These are phyloP conservation scores for Entomortierella chlamydospora DNA, from an alignment of 192 early-diverging fungal genomes.

Conservation along the genomic window DNA sequence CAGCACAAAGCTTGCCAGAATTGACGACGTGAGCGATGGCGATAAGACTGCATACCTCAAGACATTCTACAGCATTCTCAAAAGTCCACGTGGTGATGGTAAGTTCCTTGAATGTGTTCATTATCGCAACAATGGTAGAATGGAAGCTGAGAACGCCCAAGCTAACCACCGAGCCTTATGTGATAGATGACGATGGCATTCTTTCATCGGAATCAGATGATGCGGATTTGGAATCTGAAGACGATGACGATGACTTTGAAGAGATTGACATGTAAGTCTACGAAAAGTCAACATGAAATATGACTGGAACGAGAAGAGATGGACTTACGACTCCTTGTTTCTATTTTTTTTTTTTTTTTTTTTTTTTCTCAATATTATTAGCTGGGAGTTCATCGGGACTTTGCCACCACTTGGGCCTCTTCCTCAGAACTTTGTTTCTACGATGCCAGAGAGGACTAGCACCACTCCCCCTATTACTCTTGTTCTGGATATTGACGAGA, in stretches of 20 bases:
- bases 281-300: not conserved
- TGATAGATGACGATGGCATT: conserved; percentile 48
- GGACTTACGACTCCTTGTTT: too few relatives aligned
- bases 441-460: conserved; percentile 70
- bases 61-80: conserved; percentile 49
- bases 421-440: conserved; percentile 63
- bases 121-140: too few relatives aligned
- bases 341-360: too few relatives aligned
- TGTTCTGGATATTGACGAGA: conserved; percentile 77
- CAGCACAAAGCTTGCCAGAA: conserved; percentile 49
- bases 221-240: conserved; percentile 50
- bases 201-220: conserved; percentile 52
- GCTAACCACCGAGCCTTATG: not conserved
- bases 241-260: conserved; percentile 53
- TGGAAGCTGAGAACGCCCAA: not conserved
- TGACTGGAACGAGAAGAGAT: not conserved
- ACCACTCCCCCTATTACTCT: conserved; percentile 73
- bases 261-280: conserved; percentile 50
- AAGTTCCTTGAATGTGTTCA: not conserved
- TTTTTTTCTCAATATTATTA: not conserved
- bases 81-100: conserved; percentile 49
- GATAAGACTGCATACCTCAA: conserved; percentile 41
- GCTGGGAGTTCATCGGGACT: conserved; percentile 66
- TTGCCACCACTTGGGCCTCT: conserved; percentile 69
- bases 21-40: conserved; percentile 36